A percentile compares a stretch with the other conserved stretches of the same genome.
phyloP scores from a whole-genome alignment of 176 grass and related monocot genomes.

The Oryza nivara region DNA sequence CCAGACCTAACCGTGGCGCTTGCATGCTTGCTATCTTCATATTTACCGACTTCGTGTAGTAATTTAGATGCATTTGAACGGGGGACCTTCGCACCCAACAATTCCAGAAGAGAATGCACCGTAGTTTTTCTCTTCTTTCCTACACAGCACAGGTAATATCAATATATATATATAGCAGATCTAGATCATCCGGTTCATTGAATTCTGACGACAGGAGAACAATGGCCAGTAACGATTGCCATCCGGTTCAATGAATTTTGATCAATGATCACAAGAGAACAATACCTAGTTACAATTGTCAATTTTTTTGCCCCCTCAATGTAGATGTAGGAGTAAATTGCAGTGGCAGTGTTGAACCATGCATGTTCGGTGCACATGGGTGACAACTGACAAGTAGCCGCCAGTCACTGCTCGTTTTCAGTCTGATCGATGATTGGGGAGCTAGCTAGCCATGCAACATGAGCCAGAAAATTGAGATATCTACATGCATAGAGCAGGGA shows the following conservation, averaged over 20 bases:
- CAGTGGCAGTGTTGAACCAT: not conserved
- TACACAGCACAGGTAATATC: not conserved
- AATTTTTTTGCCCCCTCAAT: not conserved
- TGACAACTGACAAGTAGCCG: not conserved
- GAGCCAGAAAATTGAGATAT: not conserved
- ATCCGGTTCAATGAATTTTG: not conserved
- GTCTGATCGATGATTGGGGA: not conserved
- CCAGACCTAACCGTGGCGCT: not conserved
- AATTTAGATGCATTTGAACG: not conserved
- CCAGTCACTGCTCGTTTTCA: conserved; percentile 10
- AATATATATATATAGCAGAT: too few relatives aligned
- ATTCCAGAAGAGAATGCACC: not conserved
- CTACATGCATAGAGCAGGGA: not conserved
- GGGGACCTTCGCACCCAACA: not conserved
- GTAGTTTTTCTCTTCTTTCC: not conserved
- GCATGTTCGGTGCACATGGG: conserved; percentile 21
- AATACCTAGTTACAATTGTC: not conserved
- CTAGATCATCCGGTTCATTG: not conserved
- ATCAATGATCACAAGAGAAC: not conserved
- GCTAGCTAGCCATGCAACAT: not conserved
- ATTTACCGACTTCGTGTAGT: not conserved
- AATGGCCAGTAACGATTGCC: not conserved
- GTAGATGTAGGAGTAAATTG: not conserved
- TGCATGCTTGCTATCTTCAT: not conserved
- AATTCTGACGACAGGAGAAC: not conserved